Conservation (phyloP, 2,329 filamentous ascomycete species). For the Colletotrichum plurivorum region DNA sequence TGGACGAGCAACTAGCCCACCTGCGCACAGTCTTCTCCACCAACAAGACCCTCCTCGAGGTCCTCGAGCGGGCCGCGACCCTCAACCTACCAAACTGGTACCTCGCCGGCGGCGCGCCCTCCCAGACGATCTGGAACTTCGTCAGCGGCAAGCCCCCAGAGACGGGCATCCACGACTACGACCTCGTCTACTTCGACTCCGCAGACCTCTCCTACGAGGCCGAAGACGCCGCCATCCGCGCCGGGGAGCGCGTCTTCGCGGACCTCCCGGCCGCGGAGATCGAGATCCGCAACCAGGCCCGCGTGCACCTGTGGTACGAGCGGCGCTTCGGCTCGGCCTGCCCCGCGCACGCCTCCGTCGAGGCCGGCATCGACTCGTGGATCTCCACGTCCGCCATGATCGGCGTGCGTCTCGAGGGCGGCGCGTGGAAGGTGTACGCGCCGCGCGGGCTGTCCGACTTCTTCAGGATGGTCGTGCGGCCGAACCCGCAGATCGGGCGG, state of each 20-base stretch:
- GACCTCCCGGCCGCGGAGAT: slow-evolving; percentile 48
- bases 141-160: slow-evolving; percentile 47
- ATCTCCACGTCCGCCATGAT: slow-evolving; percentile 53
- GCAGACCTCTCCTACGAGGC: slow-evolving; percentile 53
- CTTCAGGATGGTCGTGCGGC: slow-evolving; percentile 51
- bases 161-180: slow-evolving; percentile 54
- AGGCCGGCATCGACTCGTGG: slow-evolving; percentile 52
- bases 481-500: slow-evolving; percentile 47
- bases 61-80: slow-evolving; percentile 45
- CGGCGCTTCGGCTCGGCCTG: slow-evolving; percentile 49
- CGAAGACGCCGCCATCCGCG: slow-evolving; percentile 52
- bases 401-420: slow-evolving; percentile 46
- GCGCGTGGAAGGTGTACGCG: slow-evolving; percentile 52
- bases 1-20: slow-evolving; percentile 44
- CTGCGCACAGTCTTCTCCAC: slow-evolving; percentile 45
- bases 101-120: slow-evolving; percentile 52
- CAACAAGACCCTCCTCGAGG: slow-evolving; percentile 48
- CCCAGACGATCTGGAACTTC: slow-evolving; percentile 56
- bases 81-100: slow-evolving; percentile 53
- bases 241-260: slow-evolving; percentile 47
- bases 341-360: slow-evolving; percentile 47
- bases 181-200: slow-evolving; percentile 53
- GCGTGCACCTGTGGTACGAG: slow-evolving; percentile 55
- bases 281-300: slow-evolving; percentile 56
- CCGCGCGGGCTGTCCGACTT: slow-evolving; percentile 53